Base-by-base conservation (phyloP, 306 rosid species). In the Citrullus colocynthis region DNA sequence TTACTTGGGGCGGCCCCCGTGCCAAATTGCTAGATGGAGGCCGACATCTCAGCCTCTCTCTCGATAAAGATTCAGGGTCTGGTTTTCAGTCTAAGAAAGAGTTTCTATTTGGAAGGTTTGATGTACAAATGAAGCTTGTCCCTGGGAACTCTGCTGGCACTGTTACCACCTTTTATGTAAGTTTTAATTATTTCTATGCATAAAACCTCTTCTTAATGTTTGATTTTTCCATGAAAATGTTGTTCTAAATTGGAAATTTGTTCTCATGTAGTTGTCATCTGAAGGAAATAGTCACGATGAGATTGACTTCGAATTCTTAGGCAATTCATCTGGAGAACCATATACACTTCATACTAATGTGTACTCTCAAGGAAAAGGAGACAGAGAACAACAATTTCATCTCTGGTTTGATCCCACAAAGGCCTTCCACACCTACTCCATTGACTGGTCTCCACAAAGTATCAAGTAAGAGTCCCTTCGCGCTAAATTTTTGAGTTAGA, bases 111-210 rank as follows among this genome's bases (percentile, higher is more conserved):
- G 97, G 91, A 2, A 86, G 93, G 52, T 86, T 93, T 30, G 98
- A 91, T 76, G 85, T 91, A 86, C 90, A 91, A 59, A 88, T 93
- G 77, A 93, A 82, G 88, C 86, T 86, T 2, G 98, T 93, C 42
- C 79, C 93, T 16, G 96, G 93, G 34, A 88, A 93, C 81, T 93
- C 98, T 12, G 98, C 96, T 66, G 96, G 97, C 82, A 91, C 98
- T 15, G 96, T 89, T 79, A 90, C 98, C 44, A 82, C 97, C 21
- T 93, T 82, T 51, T 93, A 93, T 56, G 97, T 52, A 52, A 52
- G 57, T 13, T 48, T 2, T 48, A 4, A 13, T 48, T 3, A 48
- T 48, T 12, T 48, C 2, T 48, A 1, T 48, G 6, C 54, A 2
- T 3, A 48, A 4, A 3, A 48, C 54, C 3, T 45, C 44, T 39